Evolutionary conservation across 352 stramenopile genomes (phyloP), one percentile per base, ranked within the genome.

Genomic region (Pythium myriotylum): DNA sequence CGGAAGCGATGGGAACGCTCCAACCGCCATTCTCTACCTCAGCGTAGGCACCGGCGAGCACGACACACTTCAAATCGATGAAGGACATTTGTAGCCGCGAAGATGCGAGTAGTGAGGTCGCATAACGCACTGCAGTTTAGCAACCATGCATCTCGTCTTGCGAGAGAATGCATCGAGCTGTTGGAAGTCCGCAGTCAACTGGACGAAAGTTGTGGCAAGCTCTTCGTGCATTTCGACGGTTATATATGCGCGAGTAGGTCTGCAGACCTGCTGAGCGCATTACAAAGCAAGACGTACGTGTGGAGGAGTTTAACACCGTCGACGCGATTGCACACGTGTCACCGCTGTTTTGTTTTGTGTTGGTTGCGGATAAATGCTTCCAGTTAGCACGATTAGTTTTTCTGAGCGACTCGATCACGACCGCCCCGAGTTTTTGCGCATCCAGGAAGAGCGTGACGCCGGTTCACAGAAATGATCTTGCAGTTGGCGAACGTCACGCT

Each of bases 331-430:
- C 26, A 52, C 46, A n/a, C n/a, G n/a, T n/a, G 26, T 52, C 35
- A 23, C 20, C 33, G 29, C 20, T 22, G 29, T 32, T 33, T 19
- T 23, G 23, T 14, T 24, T 24, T 19, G 41, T 9, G 41, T 14
- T 48, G 2, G 41, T 24, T 23, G 10, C 10, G 7, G 13, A 14
- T 14, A 14, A 22, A 7, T 14, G 23, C 22, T 19, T 47, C 16
- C 22, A 7, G 41, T 23, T 10, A 14, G 19, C 24, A 24, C 22
- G 24, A 37, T n/a, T n/a, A n/a, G n/a, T n/a, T n/a, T n/a, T n/a
- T n/a, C n/a, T n/a, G n/a, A 52, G 46, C 6, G 35, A 52, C 16
- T 23, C 46, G 24, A 52, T 52, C 14, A 52, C 46, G 0, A 52
- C 37, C 23, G 24, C 26, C n/a, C n/a, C 46, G 46, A 52, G 20